These are phyloP conservation scores for Fusarium sp. DNA, from an alignment of 2,329 filamentous ascomycete genomes.

Conservation along the genomic window DNA sequence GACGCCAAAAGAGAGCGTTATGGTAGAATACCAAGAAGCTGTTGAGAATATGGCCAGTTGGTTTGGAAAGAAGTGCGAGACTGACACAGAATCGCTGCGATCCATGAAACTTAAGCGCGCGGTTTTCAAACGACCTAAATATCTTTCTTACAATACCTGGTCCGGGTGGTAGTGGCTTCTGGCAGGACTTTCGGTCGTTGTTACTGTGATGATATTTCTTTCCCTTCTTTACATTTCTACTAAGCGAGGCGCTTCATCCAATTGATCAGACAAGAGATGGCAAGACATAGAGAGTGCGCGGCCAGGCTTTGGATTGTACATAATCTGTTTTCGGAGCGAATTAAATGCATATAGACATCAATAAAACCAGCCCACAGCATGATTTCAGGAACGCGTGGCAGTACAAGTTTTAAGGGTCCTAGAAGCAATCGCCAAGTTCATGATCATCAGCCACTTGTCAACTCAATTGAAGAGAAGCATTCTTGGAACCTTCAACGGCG, in stretches of 20 bases:
- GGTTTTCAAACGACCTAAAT: constrained; percentile 48
- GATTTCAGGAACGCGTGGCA: constrained; percentile 9
- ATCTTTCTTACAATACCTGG: constrained; percentile 49
- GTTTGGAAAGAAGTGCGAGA: constrained; percentile 54
- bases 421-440: not conserved
- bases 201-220: not conserved
- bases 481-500: not conserved
- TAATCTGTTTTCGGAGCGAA: not conserved
- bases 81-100: constrained; percentile 51
- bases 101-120: constrained; percentile 51
- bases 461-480: constrained; percentile 22
- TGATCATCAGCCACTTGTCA: not conserved
- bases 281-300: not conserved
- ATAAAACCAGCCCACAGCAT: constrained; percentile 13
- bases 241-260: constrained; percentile 31
- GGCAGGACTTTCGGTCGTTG: not conserved
- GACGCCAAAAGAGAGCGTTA: constrained; percentile 57
- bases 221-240: constrained; percentile 10
- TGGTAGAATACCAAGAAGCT: constrained; percentile 59
- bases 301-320: constrained; percentile 4
- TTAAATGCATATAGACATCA: constrained; percentile 20
- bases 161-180: constrained; percentile 45
- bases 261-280: constrained; percentile 19
- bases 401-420: constrained; percentile 4
- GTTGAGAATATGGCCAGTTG: constrained; percentile 55